phyloP scores from a whole-genome alignment of 2,329 filamentous ascomycete genomes.

The Neoscytalidium dimidiatum region DNA sequence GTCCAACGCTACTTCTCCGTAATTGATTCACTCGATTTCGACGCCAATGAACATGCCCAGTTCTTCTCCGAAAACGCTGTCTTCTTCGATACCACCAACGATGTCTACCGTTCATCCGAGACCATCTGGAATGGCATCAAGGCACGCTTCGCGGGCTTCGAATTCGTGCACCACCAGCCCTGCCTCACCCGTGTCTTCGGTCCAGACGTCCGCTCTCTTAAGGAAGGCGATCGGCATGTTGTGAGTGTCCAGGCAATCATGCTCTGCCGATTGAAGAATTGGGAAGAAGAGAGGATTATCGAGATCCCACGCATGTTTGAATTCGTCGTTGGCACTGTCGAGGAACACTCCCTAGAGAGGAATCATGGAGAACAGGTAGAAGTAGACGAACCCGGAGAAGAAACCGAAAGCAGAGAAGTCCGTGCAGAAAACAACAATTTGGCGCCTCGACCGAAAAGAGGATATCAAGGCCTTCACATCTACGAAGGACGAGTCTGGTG shows the following conservation, averaged over 20 bases:
- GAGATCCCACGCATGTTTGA: conserved; percentile 16
- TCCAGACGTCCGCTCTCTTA: neutral
- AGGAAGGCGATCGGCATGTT: neutral
- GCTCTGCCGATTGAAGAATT: conserved; percentile 11
- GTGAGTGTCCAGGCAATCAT: conserved; percentile 14
- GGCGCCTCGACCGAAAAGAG: neutral
- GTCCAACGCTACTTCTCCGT: conserved; percentile 1
- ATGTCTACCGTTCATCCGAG: neutral
- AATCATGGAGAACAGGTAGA: neutral
- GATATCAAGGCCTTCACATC: conserved; percentile 16
- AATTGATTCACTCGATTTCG: conserved; percentile 7
- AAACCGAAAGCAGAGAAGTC: neutral
- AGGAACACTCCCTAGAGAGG: neutral
- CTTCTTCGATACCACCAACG: neutral
- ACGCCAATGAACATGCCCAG: neutral
- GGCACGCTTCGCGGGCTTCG: neutral
- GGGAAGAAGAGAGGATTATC: conserved; percentile 16
- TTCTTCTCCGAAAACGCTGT: conserved; percentile 11
- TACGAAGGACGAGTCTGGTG: conserved; percentile 16
- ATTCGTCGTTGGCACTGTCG: conserved; percentile 7
- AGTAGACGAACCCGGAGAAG: neutral
- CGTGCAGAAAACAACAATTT: neutral
- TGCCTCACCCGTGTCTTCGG: conserved; percentile 9
- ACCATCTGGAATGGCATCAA: conserved; percentile 15
- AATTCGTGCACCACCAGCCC: conserved; percentile 13